Base-by-base conservation (phyloP, 2,329 filamentous ascomycete species). In the Curvularia hawaiiensis region DNA sequence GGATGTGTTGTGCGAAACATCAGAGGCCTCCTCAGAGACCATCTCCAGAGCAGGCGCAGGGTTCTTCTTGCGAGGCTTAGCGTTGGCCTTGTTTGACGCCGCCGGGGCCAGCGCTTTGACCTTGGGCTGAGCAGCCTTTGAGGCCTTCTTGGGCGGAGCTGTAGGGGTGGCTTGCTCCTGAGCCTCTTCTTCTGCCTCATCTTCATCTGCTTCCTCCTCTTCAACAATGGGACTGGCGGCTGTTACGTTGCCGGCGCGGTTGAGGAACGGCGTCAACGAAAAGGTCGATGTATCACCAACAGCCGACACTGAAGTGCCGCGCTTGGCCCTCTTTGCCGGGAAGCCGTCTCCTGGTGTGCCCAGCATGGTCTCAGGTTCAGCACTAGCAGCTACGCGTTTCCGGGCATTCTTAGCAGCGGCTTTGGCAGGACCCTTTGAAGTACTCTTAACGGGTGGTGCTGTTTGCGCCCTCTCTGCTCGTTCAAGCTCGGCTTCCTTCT, bases 241-340 rank as follows among this genome's bases (percentile, higher is more conserved):
- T n/a, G 79, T 77, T 14, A 88, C 79, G 62, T 81, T 88, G 59
- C 83, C 87, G 26, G 86, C 88, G 50, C 89, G 87, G 75, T 93
- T 96, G 60, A 98, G 82, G 80, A 96, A 97, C 0, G 94, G 94
- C 0, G 94, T 98, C 62, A 97, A 92, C 4, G 92, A 97, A 76
- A 98, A 97, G 3, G 85, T 88, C 0, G 93, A 97, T 76, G 97
- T 97, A 71, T 96, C 91, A 30, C 90, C 92, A 5, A 90, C 80
- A 54, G 86, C 78, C 1, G 85, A 83, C 3, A 69, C 69, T 38
- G 85, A 83, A 20, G 87, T 84, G 12, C 72, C 74, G 59, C 81
- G 79, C 60, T 73, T 75, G 31, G 76, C 74, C 61, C 81, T 79
- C 72, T 82, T 82, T 35, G 75, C 74, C 26, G 76, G 75, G 72